Conservation (phyloP, 305 asterid species). For the Fraxinus greggii region DNA sequence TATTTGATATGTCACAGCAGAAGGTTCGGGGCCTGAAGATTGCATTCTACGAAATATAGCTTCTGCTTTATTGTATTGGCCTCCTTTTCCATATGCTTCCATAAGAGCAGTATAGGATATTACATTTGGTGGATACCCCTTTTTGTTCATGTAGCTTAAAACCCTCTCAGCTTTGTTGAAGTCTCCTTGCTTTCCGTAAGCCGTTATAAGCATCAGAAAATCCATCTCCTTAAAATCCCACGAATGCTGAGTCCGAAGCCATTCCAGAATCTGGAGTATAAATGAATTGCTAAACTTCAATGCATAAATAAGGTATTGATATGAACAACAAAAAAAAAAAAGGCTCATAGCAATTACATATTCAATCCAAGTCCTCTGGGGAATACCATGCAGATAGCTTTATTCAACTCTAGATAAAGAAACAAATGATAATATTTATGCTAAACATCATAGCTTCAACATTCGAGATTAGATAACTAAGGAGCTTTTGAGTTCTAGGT, state of each 20-base stretch:
- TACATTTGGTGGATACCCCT: conserved; percentile 75
- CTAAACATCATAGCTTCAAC: conserved; percentile 4
- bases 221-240: conserved; percentile 97
- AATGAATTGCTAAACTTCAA: conserved; percentile 7
- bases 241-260: conserved; percentile 94
- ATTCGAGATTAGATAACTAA: neutral
- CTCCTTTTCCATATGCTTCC: conserved; percentile 94
- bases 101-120: conserved; percentile 89
- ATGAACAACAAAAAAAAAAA: neutral
- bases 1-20: conserved; percentile 91
- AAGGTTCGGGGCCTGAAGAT: conserved; percentile 90
- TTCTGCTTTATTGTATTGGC: conserved; percentile 80
- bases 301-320: conserved; percentile 1
- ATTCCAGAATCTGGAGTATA: conserved; percentile 71
- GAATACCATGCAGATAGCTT: neutral
- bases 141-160: conserved; percentile 69
- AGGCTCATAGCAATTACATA: neutral
- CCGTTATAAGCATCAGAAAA: conserved; percentile 86
- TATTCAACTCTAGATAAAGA: neutral
- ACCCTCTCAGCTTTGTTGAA: conserved; percentile 80
- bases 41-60: conserved; percentile 88
- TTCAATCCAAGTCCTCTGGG: neutral
- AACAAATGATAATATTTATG: neutral
- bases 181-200: conserved; percentile 87
- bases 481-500: conserved; percentile 9